Evolutionary conservation across 345 rosid genomes (phyloP).

Genomic region (Eutrema yunnanense): DNA sequence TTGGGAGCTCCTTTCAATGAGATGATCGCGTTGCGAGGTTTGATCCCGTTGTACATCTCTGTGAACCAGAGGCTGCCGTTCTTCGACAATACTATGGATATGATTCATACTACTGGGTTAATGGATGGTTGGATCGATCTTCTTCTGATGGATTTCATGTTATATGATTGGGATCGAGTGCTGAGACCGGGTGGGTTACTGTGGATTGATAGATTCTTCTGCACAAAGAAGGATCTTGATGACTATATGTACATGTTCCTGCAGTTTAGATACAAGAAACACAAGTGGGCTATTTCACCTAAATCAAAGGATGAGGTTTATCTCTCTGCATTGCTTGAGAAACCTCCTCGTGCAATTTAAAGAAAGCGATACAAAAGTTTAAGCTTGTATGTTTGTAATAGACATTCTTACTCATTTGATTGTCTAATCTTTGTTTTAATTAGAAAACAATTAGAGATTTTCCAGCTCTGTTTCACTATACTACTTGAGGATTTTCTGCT

Average conservation of each 20-base stretch:
- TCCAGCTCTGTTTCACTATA: slow-evolving; percentile 12
- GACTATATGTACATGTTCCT: slow-evolving; percentile 89
- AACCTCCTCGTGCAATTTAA: slow-evolving; percentile 76
- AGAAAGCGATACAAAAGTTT: not conserved
- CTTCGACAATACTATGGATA: slow-evolving; percentile 82
- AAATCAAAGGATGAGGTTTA: slow-evolving; percentile 66
- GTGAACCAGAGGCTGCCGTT: slow-evolving; percentile 84
- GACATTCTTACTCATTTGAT: not conserved
- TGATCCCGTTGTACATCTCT: slow-evolving; percentile 64
- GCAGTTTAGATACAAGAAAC: slow-evolving; percentile 86
- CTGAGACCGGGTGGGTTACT: slow-evolving; percentile 81
- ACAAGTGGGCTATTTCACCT: slow-evolving; percentile 65
- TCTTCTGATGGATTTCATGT: slow-evolving; percentile 66
- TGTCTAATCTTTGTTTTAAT: not conserved
- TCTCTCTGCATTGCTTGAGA: slow-evolving; percentile 81
- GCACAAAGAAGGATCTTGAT: slow-evolving; percentile 63
- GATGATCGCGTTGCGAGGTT: slow-evolving; percentile 73
- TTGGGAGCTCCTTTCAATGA: slow-evolving; percentile 91
- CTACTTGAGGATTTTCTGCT: not conserved
- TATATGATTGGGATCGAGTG: slow-evolving; percentile 83
- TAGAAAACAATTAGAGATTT: not conserved
- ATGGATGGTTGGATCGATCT: slow-evolving; percentile 86
- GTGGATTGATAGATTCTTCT: slow-evolving; percentile 84
- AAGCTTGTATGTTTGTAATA: not conserved
- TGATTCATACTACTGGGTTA: slow-evolving; percentile 68